A percentile compares a stretch with the other conserved stretches of the same genome.
Evolutionary conservation across 1,139 yeast genomes (phyloP).

Genomic region (Suhomyces panamericanus): DNA sequence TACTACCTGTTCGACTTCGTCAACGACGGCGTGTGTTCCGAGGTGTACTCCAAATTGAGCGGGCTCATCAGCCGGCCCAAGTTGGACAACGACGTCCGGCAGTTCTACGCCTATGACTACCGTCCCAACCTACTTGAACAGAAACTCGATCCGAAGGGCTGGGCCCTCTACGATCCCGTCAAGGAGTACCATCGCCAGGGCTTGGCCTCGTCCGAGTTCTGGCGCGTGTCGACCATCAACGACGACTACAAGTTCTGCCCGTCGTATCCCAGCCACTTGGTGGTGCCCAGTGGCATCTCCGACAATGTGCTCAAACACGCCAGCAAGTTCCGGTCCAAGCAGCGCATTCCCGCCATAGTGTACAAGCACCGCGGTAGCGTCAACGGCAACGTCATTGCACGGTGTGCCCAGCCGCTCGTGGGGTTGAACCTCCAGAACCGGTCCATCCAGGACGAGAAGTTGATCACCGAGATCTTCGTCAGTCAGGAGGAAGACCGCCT

Average conservation of each 20-base stretch:
- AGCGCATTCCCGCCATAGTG: conserved; percentile 77
- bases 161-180: conserved; percentile 67
- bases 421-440: conserved; percentile 81
- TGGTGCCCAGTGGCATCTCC: conserved; percentile 74
- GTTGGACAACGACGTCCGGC: conserved; percentile 37
- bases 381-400: conserved; percentile 76
- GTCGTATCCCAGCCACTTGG: conserved; percentile 68
- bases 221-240: conserved; percentile 76
- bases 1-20: conserved; percentile 74
- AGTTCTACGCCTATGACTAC: conserved; percentile 51
- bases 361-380: conserved; percentile 61
- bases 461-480: conserved; percentile 70
- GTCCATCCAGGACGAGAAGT: conserved; percentile 86
- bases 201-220: conserved; percentile 38
- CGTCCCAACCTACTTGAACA: conserved; percentile 60
- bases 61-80: conserved; percentile 52
- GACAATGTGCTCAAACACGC: conserved; percentile 85
- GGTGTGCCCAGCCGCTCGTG: conserved; percentile 92
- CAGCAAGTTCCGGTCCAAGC: conserved; percentile 80
- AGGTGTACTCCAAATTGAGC: conserved; percentile 72
- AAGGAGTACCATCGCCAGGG: conserved; percentile 72
- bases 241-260: conserved; percentile 65
- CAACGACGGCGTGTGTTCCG: conserved; percentile 59
- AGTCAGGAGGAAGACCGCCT: conserved; percentile 40
- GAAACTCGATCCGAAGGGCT: conserved; percentile 59